A percentile compares a stretch with the other conserved stretches of the same genome.
phyloP scores from a whole-genome alignment of 2,329 filamentous ascomycete species.

The Aspergillus oerlinghausenensis region DNA sequence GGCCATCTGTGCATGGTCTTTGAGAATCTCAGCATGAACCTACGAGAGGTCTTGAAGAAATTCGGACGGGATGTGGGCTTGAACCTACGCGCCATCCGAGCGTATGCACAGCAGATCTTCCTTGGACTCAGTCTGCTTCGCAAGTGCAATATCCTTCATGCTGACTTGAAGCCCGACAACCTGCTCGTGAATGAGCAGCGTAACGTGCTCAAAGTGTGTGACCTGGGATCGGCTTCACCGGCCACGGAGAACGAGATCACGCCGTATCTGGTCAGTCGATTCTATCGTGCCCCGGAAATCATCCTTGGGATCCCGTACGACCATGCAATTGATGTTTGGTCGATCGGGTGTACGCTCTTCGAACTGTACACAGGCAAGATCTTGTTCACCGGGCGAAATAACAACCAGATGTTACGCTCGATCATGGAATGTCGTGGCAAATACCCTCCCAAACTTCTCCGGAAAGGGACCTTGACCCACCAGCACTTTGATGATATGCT shows the following conservation, averaged over 20 bases:
- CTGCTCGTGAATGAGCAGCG: constrained; percentile 83
- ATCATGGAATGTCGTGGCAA: constrained; percentile 97
- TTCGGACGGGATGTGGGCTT: constrained; percentile 93
- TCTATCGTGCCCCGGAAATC: constrained; percentile 95
- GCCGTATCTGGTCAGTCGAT: constrained; percentile 91
- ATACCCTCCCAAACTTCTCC: constrained; percentile 82
- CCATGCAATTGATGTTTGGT: constrained; percentile 95
- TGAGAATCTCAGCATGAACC: constrained; percentile 85
- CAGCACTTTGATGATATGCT: constrained; percentile 80
- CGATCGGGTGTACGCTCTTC: constrained; percentile 93
- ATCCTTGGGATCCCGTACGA: constrained; percentile 96
- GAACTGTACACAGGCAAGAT: constrained; percentile 98
- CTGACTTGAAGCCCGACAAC: constrained; percentile 96
- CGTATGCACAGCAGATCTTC: constrained; percentile 93
- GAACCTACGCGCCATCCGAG: constrained; percentile 78
- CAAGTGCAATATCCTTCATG: constrained; percentile 89
- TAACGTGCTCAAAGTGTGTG: constrained; percentile 87
- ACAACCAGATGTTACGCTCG: constrained; percentile 95
- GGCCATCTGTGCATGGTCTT: constrained; percentile 95
- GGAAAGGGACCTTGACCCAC: constrained; percentile 69
- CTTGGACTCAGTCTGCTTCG: constrained; percentile 80
- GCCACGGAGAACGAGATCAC: constrained; percentile 87
- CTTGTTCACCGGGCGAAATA: constrained; percentile 87
- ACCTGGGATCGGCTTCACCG: constrained; percentile 93
- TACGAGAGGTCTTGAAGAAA: constrained; percentile 91